These are phyloP conservation scores for Malus fusca DNA, from an alignment of 306 rosid genomes.

Conservation along the genomic window DNA sequence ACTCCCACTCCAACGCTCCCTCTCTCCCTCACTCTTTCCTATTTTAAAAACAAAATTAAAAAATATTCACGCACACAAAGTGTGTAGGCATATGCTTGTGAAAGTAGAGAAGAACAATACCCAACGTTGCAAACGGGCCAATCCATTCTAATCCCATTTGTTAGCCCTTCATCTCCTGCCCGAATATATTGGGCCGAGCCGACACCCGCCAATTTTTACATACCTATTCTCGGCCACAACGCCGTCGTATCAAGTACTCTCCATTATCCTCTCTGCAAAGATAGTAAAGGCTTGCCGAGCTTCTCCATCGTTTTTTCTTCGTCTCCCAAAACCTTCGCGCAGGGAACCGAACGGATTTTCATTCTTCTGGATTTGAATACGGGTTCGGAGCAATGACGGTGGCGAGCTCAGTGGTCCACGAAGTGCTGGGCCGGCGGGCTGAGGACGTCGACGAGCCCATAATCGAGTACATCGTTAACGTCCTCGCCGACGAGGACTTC, in stretches of 20 bases:
- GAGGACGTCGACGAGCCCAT: conserved; percentile 78
- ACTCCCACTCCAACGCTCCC: no score
- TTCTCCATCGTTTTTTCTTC: not conserved
- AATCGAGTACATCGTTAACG: conserved; percentile 80
- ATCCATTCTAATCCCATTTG: not conserved
- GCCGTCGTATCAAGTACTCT: not conserved
- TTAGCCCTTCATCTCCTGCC: not conserved
- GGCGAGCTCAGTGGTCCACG: conserved; percentile 84
- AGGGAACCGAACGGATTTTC: not conserved
- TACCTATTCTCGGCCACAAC: not conserved
- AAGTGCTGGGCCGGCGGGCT: conserved; percentile 63
- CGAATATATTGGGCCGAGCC: not conserved
- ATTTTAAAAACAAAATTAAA: no score
- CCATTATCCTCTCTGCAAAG: not conserved
- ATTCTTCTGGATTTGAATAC: not conserved
- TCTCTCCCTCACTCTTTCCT: no score
- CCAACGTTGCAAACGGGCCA: not conserved
- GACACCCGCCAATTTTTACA: not conserved
- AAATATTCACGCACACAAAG: no score
- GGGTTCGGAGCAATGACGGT: conserved; percentile 54
- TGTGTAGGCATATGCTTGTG: no score
- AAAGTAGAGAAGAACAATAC: no score
- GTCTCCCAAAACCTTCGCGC: not conserved
- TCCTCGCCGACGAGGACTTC: conserved; percentile 96
- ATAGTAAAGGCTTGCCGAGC: not conserved